phyloP scores from a whole-genome alignment of 768 basidiomycete genomes.

The Nidularia pulvinata region DNA sequence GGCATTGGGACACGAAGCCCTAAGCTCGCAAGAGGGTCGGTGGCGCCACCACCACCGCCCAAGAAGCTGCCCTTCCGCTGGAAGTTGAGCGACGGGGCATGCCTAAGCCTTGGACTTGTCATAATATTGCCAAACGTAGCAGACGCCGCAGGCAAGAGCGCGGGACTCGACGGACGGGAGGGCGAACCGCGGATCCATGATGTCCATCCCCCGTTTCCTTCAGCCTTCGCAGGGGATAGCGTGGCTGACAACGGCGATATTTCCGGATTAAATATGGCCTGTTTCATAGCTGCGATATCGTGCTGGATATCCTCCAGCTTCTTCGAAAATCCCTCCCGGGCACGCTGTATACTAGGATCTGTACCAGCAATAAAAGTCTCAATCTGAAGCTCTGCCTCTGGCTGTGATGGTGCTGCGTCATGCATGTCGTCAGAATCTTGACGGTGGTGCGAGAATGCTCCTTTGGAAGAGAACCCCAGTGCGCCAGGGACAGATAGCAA shows the following conservation, averaged over 20 bases:
- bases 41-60: conserved; percentile 1
- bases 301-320: conserved; percentile 78
- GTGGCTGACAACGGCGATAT: conserved; percentile 7
- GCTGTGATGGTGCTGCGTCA: no score
- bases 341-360: conserved; percentile 43
- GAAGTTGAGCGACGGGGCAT: conserved; percentile 37
- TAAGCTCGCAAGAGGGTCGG: conserved; percentile 43
- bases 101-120: conserved; percentile 61
- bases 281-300: conserved; percentile 73
- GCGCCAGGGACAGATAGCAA: conserved; percentile 63
- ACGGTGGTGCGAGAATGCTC: conserved; percentile 12
- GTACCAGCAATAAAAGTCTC: conserved; percentile 54
- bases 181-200: conserved; percentile 47
- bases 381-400: conserved; percentile 49
- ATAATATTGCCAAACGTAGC: conserved; percentile 76
- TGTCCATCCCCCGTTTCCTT: conserved; percentile 45
- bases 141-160: conserved; percentile 20
- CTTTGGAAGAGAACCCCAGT: conserved; percentile 12
- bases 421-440: background rate
- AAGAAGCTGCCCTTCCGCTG: conserved; percentile 8
- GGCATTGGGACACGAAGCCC: conserved; percentile 65
- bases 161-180: conserved; percentile 27
- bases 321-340: conserved; percentile 42
- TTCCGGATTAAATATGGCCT: conserved; percentile 47
- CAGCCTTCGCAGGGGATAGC: background rate